Conservation (phyloP, 2,329 filamentous ascomycete species). For the Fusarium devonianum region DNA sequence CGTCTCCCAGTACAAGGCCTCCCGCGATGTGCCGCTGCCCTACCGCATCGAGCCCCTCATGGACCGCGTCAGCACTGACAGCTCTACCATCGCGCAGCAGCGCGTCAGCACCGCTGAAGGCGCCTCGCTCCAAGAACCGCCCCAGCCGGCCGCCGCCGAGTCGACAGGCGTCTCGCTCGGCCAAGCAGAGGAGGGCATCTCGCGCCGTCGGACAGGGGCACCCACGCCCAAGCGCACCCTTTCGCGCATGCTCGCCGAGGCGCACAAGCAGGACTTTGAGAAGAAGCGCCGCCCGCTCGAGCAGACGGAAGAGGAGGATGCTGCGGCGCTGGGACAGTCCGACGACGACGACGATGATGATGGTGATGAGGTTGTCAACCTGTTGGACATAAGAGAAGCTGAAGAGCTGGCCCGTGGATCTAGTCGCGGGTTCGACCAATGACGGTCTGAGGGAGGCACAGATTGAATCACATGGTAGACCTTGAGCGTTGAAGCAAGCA, state of each 20-base stretch:
- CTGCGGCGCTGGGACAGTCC: constrained; percentile 41
- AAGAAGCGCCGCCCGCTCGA: constrained; percentile 65
- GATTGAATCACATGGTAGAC: constrained; percentile 7
- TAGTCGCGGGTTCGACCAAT: constrained; percentile 22
- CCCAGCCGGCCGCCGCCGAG: constrained; percentile 29
- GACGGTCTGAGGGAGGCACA: neutral
- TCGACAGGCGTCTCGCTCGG: constrained; percentile 28
- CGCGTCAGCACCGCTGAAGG: neutral
- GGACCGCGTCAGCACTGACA: constrained; percentile 51
- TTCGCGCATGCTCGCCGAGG: constrained; percentile 75
- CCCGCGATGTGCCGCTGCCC: constrained; percentile 84
- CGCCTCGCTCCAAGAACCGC: constrained; percentile 11
- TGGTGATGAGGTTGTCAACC: constrained; percentile 34
- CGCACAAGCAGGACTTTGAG: constrained; percentile 92
- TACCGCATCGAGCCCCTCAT: constrained; percentile 68
- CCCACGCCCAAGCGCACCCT: constrained; percentile 45
- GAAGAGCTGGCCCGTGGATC: constrained; percentile 31
- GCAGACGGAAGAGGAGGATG: constrained; percentile 34
- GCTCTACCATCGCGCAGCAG: constrained; percentile 21
- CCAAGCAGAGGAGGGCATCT: constrained; percentile 30
- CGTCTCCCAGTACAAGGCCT: constrained; percentile 88
- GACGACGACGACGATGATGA: constrained; percentile 49
- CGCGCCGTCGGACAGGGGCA: constrained; percentile 47
- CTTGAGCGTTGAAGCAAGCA: constrained; percentile 7
- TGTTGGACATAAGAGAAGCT: constrained; percentile 43